These are phyloP conservation scores for Cladosporium cucumerinum DNA, from an alignment of 2,329 filamentous ascomycete species.

Conservation along the genomic window DNA sequence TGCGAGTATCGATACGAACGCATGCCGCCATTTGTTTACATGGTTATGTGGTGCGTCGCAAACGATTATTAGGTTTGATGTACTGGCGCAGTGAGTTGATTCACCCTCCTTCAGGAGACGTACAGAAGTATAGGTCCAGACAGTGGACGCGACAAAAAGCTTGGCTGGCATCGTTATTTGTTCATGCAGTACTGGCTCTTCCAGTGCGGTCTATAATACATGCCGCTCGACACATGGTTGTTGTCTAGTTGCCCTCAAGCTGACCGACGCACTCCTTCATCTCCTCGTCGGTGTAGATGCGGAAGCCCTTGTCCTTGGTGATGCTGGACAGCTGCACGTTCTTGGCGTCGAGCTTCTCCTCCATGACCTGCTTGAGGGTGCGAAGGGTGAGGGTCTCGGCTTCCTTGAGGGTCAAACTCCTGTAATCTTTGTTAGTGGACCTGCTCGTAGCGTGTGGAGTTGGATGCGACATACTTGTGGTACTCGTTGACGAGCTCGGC, in stretches of 20 bases:
- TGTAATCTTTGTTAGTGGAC: neutral
- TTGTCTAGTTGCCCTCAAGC: slow-evolving; percentile 53
- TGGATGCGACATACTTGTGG: slow-evolving; percentile 60
- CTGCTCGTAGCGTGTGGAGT: neutral
- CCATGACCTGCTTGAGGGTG: slow-evolving; percentile 99
- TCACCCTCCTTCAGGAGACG: no score
- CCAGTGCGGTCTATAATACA: slow-evolving; percentile 12
- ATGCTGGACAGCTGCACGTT: slow-evolving; percentile 98
- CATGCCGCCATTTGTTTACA: no score
- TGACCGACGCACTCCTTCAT: slow-evolving; percentile 91
- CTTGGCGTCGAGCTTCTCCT: slow-evolving; percentile 98
- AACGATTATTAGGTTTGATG: no score
- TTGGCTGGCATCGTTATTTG: slow-evolving; percentile 4
- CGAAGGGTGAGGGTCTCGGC: slow-evolving; percentile 94
- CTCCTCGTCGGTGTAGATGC: slow-evolving; percentile 97
- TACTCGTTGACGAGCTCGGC: slow-evolving; percentile 98
- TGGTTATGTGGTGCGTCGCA: no score
- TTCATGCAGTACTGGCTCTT: slow-evolving; percentile 10
- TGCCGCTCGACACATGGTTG: neutral
- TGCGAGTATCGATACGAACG: neutral
- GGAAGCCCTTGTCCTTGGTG: slow-evolving; percentile 95
- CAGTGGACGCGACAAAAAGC: no score
- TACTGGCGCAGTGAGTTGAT: no score
- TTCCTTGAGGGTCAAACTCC: slow-evolving; percentile 81
- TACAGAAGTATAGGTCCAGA: no score